Evolutionary conservation across 331 rosid species (phyloP).

Genomic region (Telfairia occidentalis): DNA sequence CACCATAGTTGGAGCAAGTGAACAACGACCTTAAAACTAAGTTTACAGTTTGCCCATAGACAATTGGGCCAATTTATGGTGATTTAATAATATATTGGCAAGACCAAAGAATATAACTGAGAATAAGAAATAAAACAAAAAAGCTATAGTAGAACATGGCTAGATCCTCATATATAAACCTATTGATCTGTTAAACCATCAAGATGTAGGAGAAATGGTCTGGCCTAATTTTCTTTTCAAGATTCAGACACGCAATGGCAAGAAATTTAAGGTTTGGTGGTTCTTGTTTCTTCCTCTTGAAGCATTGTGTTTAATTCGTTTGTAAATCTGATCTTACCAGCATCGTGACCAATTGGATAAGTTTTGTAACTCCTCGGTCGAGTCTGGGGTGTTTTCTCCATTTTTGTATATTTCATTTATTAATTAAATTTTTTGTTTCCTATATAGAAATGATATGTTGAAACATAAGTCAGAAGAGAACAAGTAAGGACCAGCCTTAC

Average conservation of each 20-base stretch:
- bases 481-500: conserved; percentile 20
- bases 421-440: background rate
- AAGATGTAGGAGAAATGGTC: background rate
- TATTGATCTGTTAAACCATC: background rate
- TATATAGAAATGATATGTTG: background rate
- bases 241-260: background rate
- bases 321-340: background rate
- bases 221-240: background rate
- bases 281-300: background rate
- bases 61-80: background rate
- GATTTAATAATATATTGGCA: background rate
- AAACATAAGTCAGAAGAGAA: conserved; percentile 11
- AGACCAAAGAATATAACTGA: background rate
- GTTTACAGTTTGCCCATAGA: background rate
- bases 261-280: background rate
- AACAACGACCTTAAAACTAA: background rate
- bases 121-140: background rate
- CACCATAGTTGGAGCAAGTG: background rate
- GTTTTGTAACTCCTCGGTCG: background rate
- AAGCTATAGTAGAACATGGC: background rate
- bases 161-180: background rate
- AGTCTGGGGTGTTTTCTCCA: background rate
- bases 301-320: background rate
- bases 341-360: background rate
- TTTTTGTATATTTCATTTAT: background rate